A percentile compares a stretch with the other conserved stretches of the same genome.
Evolutionary conservation across 164 flowering plant species (phyloP).

Genomic region (Protea cynaroides): DNA sequence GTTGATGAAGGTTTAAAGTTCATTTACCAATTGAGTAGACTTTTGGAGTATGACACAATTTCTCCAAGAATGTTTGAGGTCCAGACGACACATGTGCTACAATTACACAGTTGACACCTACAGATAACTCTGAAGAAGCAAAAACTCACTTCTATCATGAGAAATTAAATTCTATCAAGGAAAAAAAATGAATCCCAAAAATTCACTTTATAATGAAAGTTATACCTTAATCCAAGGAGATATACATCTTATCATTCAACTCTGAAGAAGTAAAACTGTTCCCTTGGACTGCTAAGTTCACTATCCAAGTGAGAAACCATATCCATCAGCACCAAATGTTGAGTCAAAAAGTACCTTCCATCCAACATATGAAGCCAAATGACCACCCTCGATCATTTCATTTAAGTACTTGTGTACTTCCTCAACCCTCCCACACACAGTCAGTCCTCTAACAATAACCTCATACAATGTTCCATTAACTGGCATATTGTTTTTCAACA

Average conservation of each 20-base stretch:
- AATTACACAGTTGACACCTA: too few species aligned
- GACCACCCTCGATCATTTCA: conserved; percentile 28
- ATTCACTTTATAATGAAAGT: too few species aligned
- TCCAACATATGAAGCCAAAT: conserved; percentile 21
- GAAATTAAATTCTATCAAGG: too few species aligned
- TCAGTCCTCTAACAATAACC: conserved; percentile 20
- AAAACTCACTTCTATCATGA: too few species aligned
- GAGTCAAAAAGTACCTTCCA: conserved; percentile 24
- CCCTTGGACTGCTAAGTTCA: not conserved
- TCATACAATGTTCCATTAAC: conserved; percentile 19
- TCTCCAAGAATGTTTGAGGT: too few species aligned
- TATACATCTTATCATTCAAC: not conserved
- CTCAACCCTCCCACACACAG: conserved; percentile 13
- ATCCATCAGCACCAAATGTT: not conserved
- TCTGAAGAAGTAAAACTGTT: not conserved
- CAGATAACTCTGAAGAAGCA: too few species aligned
- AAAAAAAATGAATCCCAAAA: too few species aligned
- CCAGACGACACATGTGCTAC: too few species aligned
- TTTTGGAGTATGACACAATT: too few species aligned
- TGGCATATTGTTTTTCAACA: conserved; percentile 16
- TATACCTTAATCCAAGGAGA: not conserved
- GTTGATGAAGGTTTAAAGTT: too few species aligned
- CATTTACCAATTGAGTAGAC: too few species aligned
- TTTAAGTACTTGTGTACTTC: conserved; percentile 28
- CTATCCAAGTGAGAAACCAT: conserved; percentile 12